Conservation (phyloP, 2,329 filamentous ascomycete species). For the Sphaerostilbella broomeana region DNA sequence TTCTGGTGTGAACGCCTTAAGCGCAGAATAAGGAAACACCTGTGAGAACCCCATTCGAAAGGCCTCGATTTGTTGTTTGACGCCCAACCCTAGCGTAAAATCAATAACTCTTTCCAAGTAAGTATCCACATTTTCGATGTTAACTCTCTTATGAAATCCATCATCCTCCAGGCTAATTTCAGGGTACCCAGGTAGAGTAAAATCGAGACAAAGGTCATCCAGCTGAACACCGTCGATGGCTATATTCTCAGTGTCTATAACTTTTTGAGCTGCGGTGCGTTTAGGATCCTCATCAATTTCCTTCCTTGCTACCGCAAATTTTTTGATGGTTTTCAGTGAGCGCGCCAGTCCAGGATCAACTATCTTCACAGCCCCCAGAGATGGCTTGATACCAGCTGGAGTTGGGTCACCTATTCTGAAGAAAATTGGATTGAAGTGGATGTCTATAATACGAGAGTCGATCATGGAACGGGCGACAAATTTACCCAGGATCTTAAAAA, state of each 20-base stretch:
- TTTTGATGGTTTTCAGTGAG: slow-evolving; percentile 80
- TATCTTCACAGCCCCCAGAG: slow-evolving; percentile 79
- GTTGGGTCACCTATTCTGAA: slow-evolving; percentile 80
- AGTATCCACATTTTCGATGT: slow-evolving; percentile 80
- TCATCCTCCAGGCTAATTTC: slow-evolving; percentile 73
- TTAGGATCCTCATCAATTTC: slow-evolving; percentile 65
- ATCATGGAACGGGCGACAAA: slow-evolving; percentile 98
- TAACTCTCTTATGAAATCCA: slow-evolving; percentile 69
- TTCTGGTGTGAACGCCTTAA: slow-evolving; percentile 89
- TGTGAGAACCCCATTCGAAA: slow-evolving; percentile 89
- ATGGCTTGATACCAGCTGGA: slow-evolving; percentile 62
- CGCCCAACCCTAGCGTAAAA: slow-evolving; percentile 81
- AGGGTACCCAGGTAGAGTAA: slow-evolving; percentile 88
- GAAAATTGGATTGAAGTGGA: slow-evolving; percentile 95
- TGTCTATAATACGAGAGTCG: slow-evolving; percentile 93
- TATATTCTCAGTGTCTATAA: slow-evolving; percentile 61
- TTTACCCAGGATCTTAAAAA: slow-evolving; percentile 92
- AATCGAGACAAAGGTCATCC: slow-evolving; percentile 86
- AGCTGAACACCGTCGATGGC: slow-evolving; percentile 68
- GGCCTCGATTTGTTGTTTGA: slow-evolving; percentile 81
- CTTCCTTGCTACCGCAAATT: slow-evolving; percentile 77
- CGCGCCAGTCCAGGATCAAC: slow-evolving; percentile 82
- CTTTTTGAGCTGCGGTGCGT: slow-evolving; percentile 64
- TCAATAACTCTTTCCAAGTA: slow-evolving; percentile 90
- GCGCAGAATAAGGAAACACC: slow-evolving; percentile 89